Evolutionary conservation across 1,284 basidiomycete genomes (phyloP), one percentile per base, ranked within the genome.

Genomic region (Somion occarium): DNA sequence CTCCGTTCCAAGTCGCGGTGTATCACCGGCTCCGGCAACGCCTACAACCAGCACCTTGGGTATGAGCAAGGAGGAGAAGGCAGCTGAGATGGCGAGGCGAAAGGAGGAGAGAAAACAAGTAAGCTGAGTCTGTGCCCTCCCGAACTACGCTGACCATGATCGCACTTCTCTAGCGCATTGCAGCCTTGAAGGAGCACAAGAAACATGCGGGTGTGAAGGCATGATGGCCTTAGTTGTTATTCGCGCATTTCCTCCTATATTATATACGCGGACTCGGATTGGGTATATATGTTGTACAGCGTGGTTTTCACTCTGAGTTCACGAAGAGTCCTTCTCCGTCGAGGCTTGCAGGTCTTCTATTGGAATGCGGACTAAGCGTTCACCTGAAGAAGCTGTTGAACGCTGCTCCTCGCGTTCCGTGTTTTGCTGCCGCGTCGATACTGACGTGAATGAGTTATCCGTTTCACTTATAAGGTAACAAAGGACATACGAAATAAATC

Each of bases 51-150:
- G 62, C 38, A 66, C 68, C 19, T 65, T 63, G 2, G 65, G 72
- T 3, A 74, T 93, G 76, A 79, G 80, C 34, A 94, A 92, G 64
- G 93, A 94, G 67, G 92, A 93, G 57, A 93, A 88, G 68, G 89
- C 89, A 0, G 82, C 81, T 23, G 93, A 96, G 72, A 90, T 95
- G 84, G 88, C 88, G 12, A 75, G 89, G 54, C 73, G 92, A 54
- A 87, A 93, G 61, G 93, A 95, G 66, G 93, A 95, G 66, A 73
- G 93, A 45, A 92, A 88, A 67, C 79, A 87, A 75, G 88, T 88
- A 48, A 27, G 79, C 15, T n/a, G 3, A 18, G 13, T 15, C 3
- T 39, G 13, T 23, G 19, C 46, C 26, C 39, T 23, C 9, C 43
- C 19, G 3, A 9, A 12, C 15, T 9, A 18, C 18, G 22, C n/a